Conservation (phyloP, 345 rosid genomes). For the Cardamine occulta region DNA sequence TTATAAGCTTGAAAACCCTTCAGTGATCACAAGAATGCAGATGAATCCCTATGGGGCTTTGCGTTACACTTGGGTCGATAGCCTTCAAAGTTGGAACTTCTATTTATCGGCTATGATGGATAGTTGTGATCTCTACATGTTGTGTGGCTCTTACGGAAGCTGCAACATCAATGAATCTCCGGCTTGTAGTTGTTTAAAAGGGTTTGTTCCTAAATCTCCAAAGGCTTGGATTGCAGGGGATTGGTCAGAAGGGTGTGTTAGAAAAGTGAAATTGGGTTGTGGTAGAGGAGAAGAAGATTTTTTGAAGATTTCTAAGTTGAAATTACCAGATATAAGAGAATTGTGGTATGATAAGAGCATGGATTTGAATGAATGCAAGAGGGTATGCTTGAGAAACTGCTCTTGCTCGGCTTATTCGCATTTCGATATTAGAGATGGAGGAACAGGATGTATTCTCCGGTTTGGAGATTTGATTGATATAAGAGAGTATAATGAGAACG, state of each 20-base stretch:
- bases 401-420: constrained; percentile 59
- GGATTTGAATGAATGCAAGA: constrained; percentile 48
- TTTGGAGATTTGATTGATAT: constrained; percentile 53
- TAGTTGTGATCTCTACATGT: constrained; percentile 69
- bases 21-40: constrained; percentile 57
- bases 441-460: constrained; percentile 61
- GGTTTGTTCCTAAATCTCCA: constrained; percentile 61
- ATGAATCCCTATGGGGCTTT: constrained; percentile 54
- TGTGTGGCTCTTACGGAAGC: constrained; percentile 79
- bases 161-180: constrained; percentile 81
- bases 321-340: constrained; percentile 68
- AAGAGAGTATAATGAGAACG: constrained; percentile 51
- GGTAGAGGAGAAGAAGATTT: constrained; percentile 55
- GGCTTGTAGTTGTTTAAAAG: constrained; percentile 68
- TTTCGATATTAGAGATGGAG: constrained; percentile 48
- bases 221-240: constrained; percentile 62
- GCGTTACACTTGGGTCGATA: constrained; percentile 65
- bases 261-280: constrained; percentile 58
- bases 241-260: constrained; percentile 76
- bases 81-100: constrained; percentile 54
- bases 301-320: constrained; percentile 58
- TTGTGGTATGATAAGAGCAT: constrained; percentile 50
- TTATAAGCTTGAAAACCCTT: constrained; percentile 41
- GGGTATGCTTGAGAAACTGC: constrained; percentile 51
- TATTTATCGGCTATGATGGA: constrained; percentile 86